These are phyloP conservation scores for Cyanodermella asteris DNA, from an alignment of 2,329 filamentous ascomycete species.

Conservation along the genomic window DNA sequence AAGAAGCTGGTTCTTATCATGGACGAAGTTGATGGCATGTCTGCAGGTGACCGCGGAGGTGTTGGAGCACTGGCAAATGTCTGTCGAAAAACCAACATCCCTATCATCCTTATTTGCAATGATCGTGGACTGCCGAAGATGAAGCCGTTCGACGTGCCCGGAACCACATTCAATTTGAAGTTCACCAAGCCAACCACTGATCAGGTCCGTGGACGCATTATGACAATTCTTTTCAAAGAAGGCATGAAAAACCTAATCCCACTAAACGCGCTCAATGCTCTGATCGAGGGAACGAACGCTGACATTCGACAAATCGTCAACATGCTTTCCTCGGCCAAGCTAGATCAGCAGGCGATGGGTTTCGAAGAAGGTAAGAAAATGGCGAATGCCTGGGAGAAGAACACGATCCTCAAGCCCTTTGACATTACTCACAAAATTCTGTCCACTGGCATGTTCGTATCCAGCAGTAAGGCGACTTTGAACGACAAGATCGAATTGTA, in stretches of 20 bases:
- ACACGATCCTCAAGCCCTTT: slow-evolving; percentile 91
- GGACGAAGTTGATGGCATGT: slow-evolving; percentile 99
- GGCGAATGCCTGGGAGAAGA: slow-evolving; percentile 97
- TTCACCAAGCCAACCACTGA: slow-evolving; percentile 82
- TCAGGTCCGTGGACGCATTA: slow-evolving; percentile 75
- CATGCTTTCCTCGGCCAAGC: slow-evolving; percentile 86
- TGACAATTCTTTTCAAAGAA: slow-evolving; percentile 87
- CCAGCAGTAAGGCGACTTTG: slow-evolving; percentile 61
- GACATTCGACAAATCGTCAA: slow-evolving; percentile 98
- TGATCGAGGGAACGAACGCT: slow-evolving; percentile 87
- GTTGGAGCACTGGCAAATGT: slow-evolving; percentile 85
- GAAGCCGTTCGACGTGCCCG: slow-evolving; percentile 95
- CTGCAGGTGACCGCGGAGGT: slow-evolving; percentile 82
- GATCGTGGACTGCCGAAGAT: slow-evolving; percentile 85
- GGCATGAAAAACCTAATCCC: slow-evolving; percentile 75
- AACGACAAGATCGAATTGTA: slow-evolving; percentile 98
- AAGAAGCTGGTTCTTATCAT: slow-evolving; percentile 93
- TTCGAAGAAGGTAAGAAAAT: slow-evolving; percentile 78
- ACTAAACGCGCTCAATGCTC: slow-evolving; percentile 60
- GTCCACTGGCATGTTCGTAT: slow-evolving; percentile 63
- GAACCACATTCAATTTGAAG: slow-evolving; percentile 59
- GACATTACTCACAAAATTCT: slow-evolving; percentile 92
- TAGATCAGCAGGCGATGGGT: slow-evolving; percentile 60
- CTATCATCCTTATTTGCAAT: slow-evolving; percentile 95
- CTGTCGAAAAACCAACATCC: slow-evolving; percentile 85